Conservation (phyloP, 2,329 filamentous ascomycete species). For the Epichloe aotearoae region DNA sequence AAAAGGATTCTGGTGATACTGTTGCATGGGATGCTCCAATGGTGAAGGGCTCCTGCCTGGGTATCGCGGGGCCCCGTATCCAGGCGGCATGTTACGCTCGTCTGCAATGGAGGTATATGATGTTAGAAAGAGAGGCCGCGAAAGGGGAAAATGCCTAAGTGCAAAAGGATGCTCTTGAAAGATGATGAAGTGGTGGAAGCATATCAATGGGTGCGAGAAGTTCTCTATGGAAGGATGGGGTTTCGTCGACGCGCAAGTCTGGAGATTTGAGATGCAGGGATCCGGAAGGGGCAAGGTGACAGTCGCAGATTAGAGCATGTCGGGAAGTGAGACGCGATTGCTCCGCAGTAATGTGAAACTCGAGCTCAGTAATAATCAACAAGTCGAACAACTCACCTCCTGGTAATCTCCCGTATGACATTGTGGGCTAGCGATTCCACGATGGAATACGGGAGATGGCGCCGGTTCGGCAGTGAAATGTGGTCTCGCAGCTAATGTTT, state of each 20-base stretch:
- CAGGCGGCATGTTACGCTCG: conserved; percentile 1
- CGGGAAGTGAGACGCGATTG: background rate
- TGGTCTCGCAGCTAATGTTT: background rate
- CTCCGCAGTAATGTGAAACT: background rate
- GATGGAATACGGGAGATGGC: background rate
- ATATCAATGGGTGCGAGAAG: background rate
- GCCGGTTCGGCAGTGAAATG: background rate
- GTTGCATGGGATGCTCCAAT: conserved; percentile 2
- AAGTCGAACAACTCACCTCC: background rate
- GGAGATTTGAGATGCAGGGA: background rate
- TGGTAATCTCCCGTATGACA: conserved; percentile 2
- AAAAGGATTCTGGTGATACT: conserved; percentile 2
- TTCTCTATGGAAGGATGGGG: background rate
- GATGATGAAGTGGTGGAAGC: background rate
- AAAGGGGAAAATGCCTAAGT: background rate
- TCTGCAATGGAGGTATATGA: background rate
- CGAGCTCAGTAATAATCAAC: background rate
- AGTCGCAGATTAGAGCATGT: background rate
- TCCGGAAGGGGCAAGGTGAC: background rate
- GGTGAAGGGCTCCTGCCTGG: conserved; percentile 1
- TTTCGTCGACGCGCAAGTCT: background rate
- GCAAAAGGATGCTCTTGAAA: background rate
- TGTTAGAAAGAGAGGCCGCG: background rate
- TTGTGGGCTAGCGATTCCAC: background rate
- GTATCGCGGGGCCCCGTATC: background rate